Base-by-base conservation (phyloP, 2,329 filamentous ascomycete species). In the Colletotrichum sojae region DNA sequence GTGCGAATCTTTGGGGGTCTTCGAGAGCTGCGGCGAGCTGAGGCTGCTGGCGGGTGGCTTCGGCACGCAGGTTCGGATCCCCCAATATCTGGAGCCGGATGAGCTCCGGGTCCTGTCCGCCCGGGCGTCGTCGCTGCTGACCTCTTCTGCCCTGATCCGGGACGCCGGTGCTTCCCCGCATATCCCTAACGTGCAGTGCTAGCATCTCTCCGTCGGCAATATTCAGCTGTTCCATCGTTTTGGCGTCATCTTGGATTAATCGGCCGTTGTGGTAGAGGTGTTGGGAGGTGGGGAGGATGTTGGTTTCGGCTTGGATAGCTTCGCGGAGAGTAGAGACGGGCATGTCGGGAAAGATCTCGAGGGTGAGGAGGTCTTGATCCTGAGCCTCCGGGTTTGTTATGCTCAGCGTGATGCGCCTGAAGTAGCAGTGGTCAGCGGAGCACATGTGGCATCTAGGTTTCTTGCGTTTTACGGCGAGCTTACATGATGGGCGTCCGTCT, bases 191-290 rank as follows among this genome's bases (percentile, higher is more conserved):
- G 78, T 97, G 92, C 73, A 98, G 88, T 36, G 93, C 94, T 72
- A 99, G 84, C 93, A 99, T 95, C 77, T 98, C 96, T 63, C 94
- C 94, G 81, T 98, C 94, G 56, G 86, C 89, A 75, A 99, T 92
- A 49, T 92, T 88, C 39, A 95, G 88, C 75, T 95, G 88, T 73
- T 94, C 89, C 77, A 99, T 88, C 3, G 94, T 97, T 79, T 94
- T 92, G 67, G 87, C 82, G 75, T 95, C 91, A 80, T 94, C 91
- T 46, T 71, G 65, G 63, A 99, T 89, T 49, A 95, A 88, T 73
- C 90, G 89, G 73, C 95, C 96, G 79, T 98, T 97, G 83, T 95
- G 92, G 82, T 96, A 97, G 77, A 98, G 91, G 77, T 94, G 91
- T 80, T 98, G 94, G 54, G 91, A 86, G 52, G 86, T 84, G 18